A percentile compares a stretch with the other conserved stretches of the same genome.
Conservation (phyloP, 352 stramenopile species). For the Pythium insidiosum region DNA sequence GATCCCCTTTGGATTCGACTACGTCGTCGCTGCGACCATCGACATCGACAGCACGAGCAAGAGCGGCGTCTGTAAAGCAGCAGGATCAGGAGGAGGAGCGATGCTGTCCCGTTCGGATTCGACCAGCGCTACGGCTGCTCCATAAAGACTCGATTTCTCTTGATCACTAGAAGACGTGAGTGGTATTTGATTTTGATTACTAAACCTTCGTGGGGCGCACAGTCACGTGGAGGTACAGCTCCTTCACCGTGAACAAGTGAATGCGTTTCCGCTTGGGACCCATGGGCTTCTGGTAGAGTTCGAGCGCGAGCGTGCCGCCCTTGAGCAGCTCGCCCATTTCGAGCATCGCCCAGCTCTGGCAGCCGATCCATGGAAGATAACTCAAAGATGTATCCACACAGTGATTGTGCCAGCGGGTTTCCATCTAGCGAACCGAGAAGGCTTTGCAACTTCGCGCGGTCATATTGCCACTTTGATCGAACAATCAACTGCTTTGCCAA, state of each 20-base stretch:
- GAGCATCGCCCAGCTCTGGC: constrained; percentile 59
- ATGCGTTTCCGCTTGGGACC: constrained; percentile 55
- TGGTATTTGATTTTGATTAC: constrained; percentile 1
- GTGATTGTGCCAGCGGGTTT: no score
- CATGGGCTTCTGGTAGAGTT: constrained; percentile 69
- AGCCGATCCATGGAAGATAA: no score
- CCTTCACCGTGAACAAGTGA: constrained; percentile 66
- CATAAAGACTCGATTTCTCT: no score
- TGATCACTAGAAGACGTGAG: no score
- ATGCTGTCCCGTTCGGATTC: no score
- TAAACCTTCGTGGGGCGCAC: constrained; percentile 19
- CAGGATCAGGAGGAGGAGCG: no score
- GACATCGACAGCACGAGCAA: not conserved
- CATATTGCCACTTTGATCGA: no score
- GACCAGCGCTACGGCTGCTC: no score
- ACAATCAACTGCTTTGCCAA: no score
- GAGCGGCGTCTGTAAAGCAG: not conserved
- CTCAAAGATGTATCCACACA: no score
- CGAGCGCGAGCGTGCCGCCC: constrained; percentile 27
- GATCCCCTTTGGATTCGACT: constrained; percentile 69
- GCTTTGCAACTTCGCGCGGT: no score
- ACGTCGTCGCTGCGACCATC: constrained; percentile 51
- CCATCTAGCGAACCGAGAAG: no score
- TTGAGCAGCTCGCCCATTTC: constrained; percentile 53
- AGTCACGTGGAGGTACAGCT: constrained; percentile 54